Percentiles rank a stretch among this genome's conserved stretches.
Evolutionary conservation across 2,329 filamentous ascomycete genomes (phyloP).

Genomic region (Pyrenophora seminiperda): DNA sequence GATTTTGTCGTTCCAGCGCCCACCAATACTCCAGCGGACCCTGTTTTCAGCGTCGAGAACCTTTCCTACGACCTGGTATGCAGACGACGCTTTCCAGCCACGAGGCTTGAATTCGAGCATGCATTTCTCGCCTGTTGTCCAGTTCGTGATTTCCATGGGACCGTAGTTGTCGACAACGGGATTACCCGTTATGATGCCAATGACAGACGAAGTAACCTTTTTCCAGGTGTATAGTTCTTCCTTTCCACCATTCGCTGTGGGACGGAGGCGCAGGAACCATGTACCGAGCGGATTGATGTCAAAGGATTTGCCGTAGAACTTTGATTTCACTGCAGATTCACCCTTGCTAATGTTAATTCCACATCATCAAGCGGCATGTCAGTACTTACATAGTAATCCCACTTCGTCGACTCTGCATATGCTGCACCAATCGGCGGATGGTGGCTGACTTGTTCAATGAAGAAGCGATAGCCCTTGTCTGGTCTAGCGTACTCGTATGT

Average conservation of each 20-base stretch:
- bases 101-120: constrained; percentile 90
- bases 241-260: constrained; percentile 66
- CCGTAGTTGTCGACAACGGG: constrained; percentile 98
- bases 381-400: constrained; percentile 80
- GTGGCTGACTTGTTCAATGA: constrained; percentile 97
- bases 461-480: constrained; percentile 97
- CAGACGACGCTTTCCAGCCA: constrained; percentile 92
- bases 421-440: constrained; percentile 94
- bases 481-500: constrained; percentile 96
- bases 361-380: background rate
- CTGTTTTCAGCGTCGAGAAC: constrained; percentile 79
- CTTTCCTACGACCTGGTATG: constrained; percentile 86
- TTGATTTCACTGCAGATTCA: constrained; percentile 92
- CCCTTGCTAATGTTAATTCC: constrained; percentile 59
- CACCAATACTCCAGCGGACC: constrained; percentile 86
- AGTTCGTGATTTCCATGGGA: constrained; percentile 95
- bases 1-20: constrained; percentile 96
- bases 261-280: constrained; percentile 89
- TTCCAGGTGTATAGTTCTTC: constrained; percentile 98
- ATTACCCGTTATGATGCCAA: constrained; percentile 96
- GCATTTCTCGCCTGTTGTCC: constrained; percentile 91
- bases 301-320: constrained; percentile 97
- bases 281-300: constrained; percentile 96
- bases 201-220: constrained; percentile 96
- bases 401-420: constrained; percentile 87